phyloP scores from a whole-genome alignment of 2,329 filamentous ascomycete species.

The Emmonsia crescens region DNA sequence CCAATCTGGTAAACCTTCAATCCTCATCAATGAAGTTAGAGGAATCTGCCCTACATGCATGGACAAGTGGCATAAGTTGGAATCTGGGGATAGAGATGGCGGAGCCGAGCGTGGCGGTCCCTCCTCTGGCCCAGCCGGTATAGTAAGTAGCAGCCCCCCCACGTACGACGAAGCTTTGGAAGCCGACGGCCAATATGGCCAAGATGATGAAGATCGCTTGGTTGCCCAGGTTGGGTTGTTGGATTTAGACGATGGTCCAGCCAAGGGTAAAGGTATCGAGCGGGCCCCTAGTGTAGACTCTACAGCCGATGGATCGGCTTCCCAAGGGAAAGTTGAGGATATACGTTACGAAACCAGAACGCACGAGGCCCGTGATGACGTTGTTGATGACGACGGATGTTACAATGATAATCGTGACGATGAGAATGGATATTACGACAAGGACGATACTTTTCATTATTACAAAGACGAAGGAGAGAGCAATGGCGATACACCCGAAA shows the following conservation, averaged over 20 bases:
- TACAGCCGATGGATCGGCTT: background rate
- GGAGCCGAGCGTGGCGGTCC: background rate
- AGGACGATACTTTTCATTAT: background rate
- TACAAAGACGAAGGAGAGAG: background rate
- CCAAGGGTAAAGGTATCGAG: conserved; percentile 4
- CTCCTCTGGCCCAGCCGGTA: background rate
- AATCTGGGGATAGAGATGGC: background rate
- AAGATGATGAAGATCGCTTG: background rate
- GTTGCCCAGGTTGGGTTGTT: background rate
- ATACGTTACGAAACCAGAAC: background rate
- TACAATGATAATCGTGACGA: background rate
- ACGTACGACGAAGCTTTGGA: conserved; percentile 1
- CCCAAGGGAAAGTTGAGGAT: background rate
- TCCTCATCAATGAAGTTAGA: conserved; percentile 10
- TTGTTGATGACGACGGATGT: background rate
- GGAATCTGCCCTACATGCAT: conserved; percentile 13
- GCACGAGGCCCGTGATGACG: too few species aligned
- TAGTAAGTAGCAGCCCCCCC: background rate
- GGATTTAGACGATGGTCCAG: conserved; percentile 7
- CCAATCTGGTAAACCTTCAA: background rate
- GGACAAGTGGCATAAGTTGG: conserved; percentile 13
- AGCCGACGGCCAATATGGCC: background rate
- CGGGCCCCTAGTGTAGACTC: background rate
- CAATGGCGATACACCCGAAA: background rate
- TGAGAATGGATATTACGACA: background rate